Evolutionary conservation across 768 basidiomycete genomes (phyloP).

Genomic region (Termitomyces sp.): DNA sequence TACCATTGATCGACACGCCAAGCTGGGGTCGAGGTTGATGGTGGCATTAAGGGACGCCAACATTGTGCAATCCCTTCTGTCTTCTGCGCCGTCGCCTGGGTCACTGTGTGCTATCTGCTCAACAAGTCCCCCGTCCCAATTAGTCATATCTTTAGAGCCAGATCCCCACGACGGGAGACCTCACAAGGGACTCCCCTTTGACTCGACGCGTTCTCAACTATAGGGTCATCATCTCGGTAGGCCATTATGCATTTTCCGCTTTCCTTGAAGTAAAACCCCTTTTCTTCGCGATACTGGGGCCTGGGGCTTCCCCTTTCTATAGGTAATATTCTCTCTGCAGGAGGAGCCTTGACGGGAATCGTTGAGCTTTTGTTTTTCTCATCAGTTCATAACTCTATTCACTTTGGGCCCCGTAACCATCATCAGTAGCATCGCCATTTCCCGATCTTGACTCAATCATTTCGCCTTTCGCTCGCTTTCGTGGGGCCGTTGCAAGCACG

Average conservation of each 20-base stretch:
- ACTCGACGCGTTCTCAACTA: slow-evolving; percentile 36
- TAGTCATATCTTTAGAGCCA: background rate
- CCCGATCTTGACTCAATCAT: too few relatives aligned
- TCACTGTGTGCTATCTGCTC: slow-evolving; percentile 38
- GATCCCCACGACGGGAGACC: background rate
- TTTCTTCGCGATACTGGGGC: slow-evolving; percentile 66
- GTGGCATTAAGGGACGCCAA: too few relatives aligned
- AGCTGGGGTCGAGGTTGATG: too few relatives aligned
- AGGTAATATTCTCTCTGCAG: slow-evolving; percentile 52
- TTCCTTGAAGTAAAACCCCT: slow-evolving; percentile 60
- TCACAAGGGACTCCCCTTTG: slow-evolving; percentile 26
- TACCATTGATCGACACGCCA: too few relatives aligned
- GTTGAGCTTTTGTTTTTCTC: slow-evolving; percentile 41
- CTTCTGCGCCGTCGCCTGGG: slow-evolving; percentile 41
- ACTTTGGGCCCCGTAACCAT: too few relatives aligned
- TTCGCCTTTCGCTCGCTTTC: too few relatives aligned
- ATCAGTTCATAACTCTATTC: slow-evolving; percentile 22
- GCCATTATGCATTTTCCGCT: slow-evolving; percentile 51
- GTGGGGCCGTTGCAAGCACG: too few relatives aligned
- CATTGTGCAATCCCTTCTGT: slow-evolving; percentile 37
- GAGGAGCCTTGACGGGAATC: slow-evolving; percentile 35
- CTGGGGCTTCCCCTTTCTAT: slow-evolving; percentile 57
- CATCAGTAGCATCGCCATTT: too few relatives aligned
- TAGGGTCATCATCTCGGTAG: slow-evolving; percentile 43
- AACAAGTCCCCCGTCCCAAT: slow-evolving; percentile 18